A percentile compares a stretch with the other conserved stretches of the same genome.
Evolutionary conservation across 371 early-diverging fungal genomes (phyloP).

Genomic region (Mucor piriformis): DNA sequence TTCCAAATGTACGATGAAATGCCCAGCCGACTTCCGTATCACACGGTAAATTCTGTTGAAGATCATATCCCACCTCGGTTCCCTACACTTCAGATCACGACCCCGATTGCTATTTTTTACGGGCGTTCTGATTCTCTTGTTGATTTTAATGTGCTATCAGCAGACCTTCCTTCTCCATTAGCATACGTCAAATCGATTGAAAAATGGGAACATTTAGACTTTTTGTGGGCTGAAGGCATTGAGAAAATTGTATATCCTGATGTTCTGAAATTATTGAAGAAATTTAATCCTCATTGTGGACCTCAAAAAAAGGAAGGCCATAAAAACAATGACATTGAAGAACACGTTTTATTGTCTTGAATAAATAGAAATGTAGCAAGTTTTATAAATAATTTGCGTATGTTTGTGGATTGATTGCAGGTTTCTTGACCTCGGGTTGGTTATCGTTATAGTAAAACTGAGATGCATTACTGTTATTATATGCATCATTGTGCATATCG

Average conservation of each 20-base stretch:
- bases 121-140: conserved; percentile 88
- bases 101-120: conserved; percentile 89
- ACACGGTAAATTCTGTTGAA: conserved; percentile 45
- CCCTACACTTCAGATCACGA: conserved; percentile 84
- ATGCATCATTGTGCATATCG: too few relatives aligned
- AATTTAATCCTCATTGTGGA: conserved; percentile 36
- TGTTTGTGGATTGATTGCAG: background rate
- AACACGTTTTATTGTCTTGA: background rate
- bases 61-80: conserved; percentile 64
- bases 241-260: conserved; percentile 51
- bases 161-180: conserved; percentile 58
- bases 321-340: conserved; percentile 11
- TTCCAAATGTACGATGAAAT: conserved; percentile 95
- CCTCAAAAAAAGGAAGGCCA: conserved; percentile 14
- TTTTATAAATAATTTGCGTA: conserved; percentile 1
- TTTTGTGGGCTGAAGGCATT: conserved; percentile 75
- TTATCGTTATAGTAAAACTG: too few relatives aligned
- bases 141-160: conserved; percentile 66
- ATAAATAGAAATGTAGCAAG: background rate
- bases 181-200: conserved; percentile 66
- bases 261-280: conserved; percentile 39
- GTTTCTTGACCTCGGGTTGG: too few relatives aligned
- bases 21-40: conserved; percentile 65
- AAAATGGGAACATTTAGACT: conserved; percentile 82
- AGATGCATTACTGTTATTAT: too few relatives aligned